Evolutionary conservation across 2,329 filamentous ascomycete species (phyloP), one percentile per base, ranked within the genome.

Genomic region (Claviceps digitariae): DNA sequence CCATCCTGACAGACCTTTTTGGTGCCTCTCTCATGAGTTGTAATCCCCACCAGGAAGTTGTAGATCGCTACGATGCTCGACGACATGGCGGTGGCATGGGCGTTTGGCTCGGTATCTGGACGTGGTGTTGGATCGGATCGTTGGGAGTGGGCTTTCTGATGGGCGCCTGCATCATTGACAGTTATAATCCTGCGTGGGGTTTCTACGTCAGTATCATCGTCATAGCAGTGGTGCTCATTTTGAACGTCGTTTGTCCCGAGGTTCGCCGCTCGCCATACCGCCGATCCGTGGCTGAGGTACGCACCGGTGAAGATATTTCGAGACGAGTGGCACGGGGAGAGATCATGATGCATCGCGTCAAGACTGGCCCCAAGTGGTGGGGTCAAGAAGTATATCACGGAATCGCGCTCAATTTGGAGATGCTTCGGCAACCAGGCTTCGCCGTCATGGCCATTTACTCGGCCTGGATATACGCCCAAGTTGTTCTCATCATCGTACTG

Each of bases 71-170:
- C 59, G 86, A 90, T 64, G 78, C 86, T 20, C 78, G 86, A 52
- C 75, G 86, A 43, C 84, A 89, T 61, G 87, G 87, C 8, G 85
- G 86, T 13, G 86, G 87, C 0, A 83, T 90, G 71, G 87, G 87
- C 0, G 71, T 86, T n/a, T 90, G 86, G 87, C 73, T 89, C 10
- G 84, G 84, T 1, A 74, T 86, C 52, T 90, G 86, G 84, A 83
- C 83, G 0, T 90, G 83, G 81, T 87, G 84, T 63, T 86, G 80
- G 66, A 81, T 87, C 60, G 84, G 82, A 6, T 87, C 84, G 23
- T 73, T 90, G 23, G 79, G 81, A 0, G 63, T 88, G 40, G 86
- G 87, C 0, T 90, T 90, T 62, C 69, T 86, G 54, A 72, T 87
- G 41, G 87, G 87, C 3, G 84, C 85, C 12, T 69, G 75, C 40